Evolutionary conservation across 495 filamentous ascomycete genomes (phyloP).

Genomic region (Aspergillus mulundensis): DNA sequence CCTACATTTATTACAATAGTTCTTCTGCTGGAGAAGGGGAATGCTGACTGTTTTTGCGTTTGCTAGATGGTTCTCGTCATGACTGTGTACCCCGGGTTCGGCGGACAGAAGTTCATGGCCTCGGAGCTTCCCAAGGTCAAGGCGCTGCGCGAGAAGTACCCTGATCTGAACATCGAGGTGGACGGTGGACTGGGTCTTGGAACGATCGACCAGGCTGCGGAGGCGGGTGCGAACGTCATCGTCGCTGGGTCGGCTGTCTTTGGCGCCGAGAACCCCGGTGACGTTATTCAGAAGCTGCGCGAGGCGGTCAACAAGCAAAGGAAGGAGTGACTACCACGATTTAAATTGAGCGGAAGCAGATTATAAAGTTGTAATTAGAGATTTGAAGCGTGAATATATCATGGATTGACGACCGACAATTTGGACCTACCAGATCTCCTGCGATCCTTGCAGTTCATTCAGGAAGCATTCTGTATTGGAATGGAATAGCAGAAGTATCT

Average conservation of each 20-base stretch:
- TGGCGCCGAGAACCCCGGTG: conserved; percentile 79
- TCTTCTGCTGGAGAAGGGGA: neutral
- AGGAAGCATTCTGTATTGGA: too few relatives aligned
- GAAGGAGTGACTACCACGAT: conserved; percentile 19
- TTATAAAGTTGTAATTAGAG: neutral
- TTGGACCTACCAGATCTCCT: neutral
- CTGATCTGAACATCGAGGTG: conserved; percentile 92
- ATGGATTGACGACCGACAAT: neutral
- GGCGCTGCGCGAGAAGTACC: conserved; percentile 77
- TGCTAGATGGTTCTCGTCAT: conserved; percentile 94
- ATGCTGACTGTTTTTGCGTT: neutral
- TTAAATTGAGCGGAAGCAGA: neutral
- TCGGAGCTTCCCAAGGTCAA: conserved; percentile 90
- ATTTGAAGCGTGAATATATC: neutral
- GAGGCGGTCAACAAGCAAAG: conserved; percentile 65
- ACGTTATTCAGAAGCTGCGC: conserved; percentile 76
- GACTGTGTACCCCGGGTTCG: conserved; percentile 97
- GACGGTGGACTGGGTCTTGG: conserved; percentile 85
- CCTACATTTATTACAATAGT: too few relatives aligned
- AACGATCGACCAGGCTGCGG: conserved; percentile 91
- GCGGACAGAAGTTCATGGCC: conserved; percentile 97
- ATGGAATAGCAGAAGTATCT: too few relatives aligned
- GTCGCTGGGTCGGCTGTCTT: conserved; percentile 97
- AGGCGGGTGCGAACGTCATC: conserved; percentile 96
- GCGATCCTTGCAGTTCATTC: too few relatives aligned